phyloP scores from a whole-genome alignment of 2,329 filamentous ascomycete genomes.

The Aspergillus niger region DNA sequence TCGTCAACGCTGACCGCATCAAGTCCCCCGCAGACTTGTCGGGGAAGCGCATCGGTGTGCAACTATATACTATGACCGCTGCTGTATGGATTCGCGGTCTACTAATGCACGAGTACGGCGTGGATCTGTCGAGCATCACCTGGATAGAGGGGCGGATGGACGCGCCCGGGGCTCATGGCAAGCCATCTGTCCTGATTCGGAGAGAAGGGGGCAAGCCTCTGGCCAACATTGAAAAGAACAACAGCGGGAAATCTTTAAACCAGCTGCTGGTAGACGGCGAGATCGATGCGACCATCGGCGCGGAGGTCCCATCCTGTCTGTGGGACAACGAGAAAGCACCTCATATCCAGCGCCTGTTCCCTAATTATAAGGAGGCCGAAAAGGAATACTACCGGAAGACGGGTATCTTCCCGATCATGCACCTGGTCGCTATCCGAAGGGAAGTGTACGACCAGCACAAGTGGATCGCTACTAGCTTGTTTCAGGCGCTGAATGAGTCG shows the following conservation, averaged over 20 bases:
- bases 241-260: not conserved
- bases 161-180: not conserved
- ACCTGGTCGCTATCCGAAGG: not conserved
- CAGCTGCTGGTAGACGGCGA: not conserved
- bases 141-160: conserved; percentile 1
- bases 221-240: not conserved
- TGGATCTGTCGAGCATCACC: conserved; percentile 1
- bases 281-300: not conserved
- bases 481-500: not conserved
- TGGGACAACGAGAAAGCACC: not conserved
- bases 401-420: not conserved
- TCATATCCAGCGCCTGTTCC: not conserved
- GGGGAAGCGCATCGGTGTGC: not conserved
- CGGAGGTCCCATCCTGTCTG: not conserved
- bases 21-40: not conserved
- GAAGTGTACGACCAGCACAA: not conserved
- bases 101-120: not conserved
- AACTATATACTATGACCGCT: not conserved
- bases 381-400: not conserved
- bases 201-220: not conserved
- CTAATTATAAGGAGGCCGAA: not conserved
- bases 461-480: not conserved
- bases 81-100: not conserved
- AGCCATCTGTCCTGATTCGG: not conserved
- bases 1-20: not conserved